Percentiles rank a stretch among this genome's conserved stretches.
These are phyloP conservation scores for Colletotrichum sp. DNA, from an alignment of 2,329 filamentous ascomycete genomes.

Conservation along the genomic window DNA sequence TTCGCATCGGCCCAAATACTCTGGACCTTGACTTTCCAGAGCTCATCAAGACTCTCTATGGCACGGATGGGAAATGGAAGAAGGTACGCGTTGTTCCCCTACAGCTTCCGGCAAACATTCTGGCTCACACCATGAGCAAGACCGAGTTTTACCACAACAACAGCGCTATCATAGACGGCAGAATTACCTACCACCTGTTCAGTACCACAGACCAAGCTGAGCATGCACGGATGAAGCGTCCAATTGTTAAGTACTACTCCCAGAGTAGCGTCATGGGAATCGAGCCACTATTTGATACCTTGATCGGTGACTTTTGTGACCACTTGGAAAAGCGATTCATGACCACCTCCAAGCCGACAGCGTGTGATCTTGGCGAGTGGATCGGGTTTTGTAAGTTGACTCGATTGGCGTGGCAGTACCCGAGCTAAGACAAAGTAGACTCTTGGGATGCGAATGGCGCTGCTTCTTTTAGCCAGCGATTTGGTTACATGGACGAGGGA, in stretches of 20 bases:
- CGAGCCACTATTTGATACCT: constrained; percentile 34
- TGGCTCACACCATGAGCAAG: constrained; percentile 20
- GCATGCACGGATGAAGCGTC: constrained; percentile 40
- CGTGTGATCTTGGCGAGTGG: constrained; percentile 31
- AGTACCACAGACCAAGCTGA: constrained; percentile 35
- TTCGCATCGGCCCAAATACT: constrained; percentile 35
- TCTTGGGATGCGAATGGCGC: constrained; percentile 47
- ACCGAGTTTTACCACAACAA: constrained; percentile 41
- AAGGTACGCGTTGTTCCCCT: background rate
- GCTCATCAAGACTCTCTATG: constrained; percentile 23
- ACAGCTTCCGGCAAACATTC: background rate
- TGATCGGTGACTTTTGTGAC: constrained; percentile 33
- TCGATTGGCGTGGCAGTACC: constrained; percentile 31
- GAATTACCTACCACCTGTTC: constrained; percentile 42
- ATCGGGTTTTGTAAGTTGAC: constrained; percentile 30
- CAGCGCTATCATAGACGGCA: constrained; percentile 36
- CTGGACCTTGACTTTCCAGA: constrained; percentile 23
- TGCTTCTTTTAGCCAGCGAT: constrained; percentile 42
- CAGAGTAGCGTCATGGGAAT: constrained; percentile 27
- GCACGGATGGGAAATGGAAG: background rate
- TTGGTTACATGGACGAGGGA: constrained; percentile 44
- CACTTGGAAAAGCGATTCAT: constrained; percentile 35
- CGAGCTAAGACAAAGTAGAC: constrained; percentile 27
- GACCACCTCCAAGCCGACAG: constrained; percentile 24
- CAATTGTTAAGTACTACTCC: constrained; percentile 41